A percentile compares a stretch with the other conserved stretches of the same genome.
These are phyloP conservation scores for Thozetella sp. DNA, from an alignment of 495 filamentous ascomycete genomes.

Conservation along the genomic window DNA sequence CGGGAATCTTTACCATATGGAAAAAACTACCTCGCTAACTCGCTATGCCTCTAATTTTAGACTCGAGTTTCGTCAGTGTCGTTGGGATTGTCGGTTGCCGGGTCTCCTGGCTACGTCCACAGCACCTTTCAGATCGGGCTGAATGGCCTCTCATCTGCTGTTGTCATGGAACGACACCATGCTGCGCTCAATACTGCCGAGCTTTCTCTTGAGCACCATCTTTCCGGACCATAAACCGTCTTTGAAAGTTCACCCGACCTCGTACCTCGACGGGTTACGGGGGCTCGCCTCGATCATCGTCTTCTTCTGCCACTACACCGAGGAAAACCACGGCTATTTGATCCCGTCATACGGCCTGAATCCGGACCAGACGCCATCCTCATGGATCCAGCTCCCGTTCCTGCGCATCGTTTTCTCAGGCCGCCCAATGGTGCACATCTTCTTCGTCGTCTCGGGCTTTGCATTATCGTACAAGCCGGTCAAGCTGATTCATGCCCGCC, in stretches of 20 bases:
- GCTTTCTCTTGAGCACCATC: constrained; percentile 29
- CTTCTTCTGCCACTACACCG: constrained; percentile 51
- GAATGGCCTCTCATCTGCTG: background rate
- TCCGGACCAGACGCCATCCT: constrained; percentile 33
- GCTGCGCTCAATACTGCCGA: constrained; percentile 25
- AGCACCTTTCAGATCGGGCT: background rate
- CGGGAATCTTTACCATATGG: too few species aligned
- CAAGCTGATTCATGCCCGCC: constrained; percentile 55
- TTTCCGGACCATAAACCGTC: constrained; percentile 26
- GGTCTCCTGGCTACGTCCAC: background rate
- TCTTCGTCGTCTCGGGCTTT: constrained; percentile 75
- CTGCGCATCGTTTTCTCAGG: constrained; percentile 64
- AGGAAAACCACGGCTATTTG: constrained; percentile 36
- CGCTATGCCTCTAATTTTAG: too few species aligned
- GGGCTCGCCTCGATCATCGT: constrained; percentile 58
- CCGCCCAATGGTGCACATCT: constrained; percentile 72
- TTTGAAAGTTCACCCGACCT: constrained; percentile 39
- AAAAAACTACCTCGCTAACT: too few species aligned
- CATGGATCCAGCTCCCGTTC: constrained; percentile 63
- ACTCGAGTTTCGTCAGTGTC: background rate
- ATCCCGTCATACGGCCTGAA: constrained; percentile 44
- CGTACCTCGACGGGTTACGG: constrained; percentile 56
- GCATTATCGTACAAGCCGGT: constrained; percentile 68
- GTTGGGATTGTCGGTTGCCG: background rate
- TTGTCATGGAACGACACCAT: constrained; percentile 8